Percentiles rank a stretch among this genome's conserved stretches.
Conservation (phyloP, 2,329 filamentous ascomycete species). For the Xylaria sp. region DNA sequence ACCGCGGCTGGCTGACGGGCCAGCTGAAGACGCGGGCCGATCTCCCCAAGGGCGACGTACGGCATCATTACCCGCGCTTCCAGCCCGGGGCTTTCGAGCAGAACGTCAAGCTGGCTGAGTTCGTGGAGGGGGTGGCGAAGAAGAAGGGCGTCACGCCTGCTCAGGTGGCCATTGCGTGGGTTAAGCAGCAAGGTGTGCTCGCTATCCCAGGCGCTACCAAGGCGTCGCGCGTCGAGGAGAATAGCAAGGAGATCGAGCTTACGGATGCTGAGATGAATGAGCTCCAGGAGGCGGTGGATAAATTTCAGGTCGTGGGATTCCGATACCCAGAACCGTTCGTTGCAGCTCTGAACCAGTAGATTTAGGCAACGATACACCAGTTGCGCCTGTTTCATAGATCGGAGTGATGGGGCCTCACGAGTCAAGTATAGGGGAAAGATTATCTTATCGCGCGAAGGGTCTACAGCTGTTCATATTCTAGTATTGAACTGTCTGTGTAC, state of each 20-base stretch:
- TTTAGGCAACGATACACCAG: not conserved
- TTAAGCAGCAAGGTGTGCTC: constrained; percentile 51
- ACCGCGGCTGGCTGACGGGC: constrained; percentile 65
- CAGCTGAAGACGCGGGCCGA: constrained; percentile 58
- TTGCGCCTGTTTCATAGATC: no score
- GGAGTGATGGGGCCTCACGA: no score
- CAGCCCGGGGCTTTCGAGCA: constrained; percentile 44
- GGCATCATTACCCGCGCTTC: constrained; percentile 58
- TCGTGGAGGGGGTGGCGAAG: constrained; percentile 26
- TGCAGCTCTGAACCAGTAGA: not conserved
- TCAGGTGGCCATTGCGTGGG: constrained; percentile 67
- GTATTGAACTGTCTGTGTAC: no score
- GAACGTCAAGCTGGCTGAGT: constrained; percentile 35
- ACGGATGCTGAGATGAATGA: constrained; percentile 19
- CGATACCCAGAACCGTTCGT: not conserved
- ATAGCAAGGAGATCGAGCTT: constrained; percentile 54
- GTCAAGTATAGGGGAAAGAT: no score
- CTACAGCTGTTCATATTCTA: no score
- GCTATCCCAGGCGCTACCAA: constrained; percentile 66
- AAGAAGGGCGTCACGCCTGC: constrained; percentile 60
- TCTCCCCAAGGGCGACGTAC: constrained; percentile 59
- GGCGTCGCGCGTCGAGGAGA: constrained; percentile 66
- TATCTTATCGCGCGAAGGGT: no score
- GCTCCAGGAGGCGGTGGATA: not conserved
- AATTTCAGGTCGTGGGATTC: not conserved